These are phyloP conservation scores for Candida ulmi DNA, from an alignment of 805 yeast species.

Conservation along the genomic window DNA sequence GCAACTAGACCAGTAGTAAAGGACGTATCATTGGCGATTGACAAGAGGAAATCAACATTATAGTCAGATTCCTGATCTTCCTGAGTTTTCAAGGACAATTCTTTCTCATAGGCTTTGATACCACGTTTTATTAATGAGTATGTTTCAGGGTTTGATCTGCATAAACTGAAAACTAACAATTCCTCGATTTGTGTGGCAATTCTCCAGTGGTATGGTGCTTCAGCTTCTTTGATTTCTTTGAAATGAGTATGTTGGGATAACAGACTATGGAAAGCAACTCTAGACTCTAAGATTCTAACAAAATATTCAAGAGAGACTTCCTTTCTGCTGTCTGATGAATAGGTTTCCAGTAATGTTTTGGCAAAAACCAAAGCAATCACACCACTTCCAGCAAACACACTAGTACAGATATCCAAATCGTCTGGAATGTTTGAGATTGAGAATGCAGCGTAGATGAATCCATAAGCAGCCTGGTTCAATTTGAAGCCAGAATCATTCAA, in stretches of 20 bases:
- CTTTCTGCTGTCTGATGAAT: constrained; percentile 24
- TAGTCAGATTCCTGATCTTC: constrained; percentile 17
- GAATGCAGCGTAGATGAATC: constrained; percentile 30
- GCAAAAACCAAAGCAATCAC: constrained; percentile 33
- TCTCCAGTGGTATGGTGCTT: constrained; percentile 27
- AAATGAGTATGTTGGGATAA: constrained; percentile 22
- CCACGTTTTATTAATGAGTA: constrained; percentile 43
- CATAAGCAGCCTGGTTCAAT: constrained; percentile 29
- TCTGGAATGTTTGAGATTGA: constrained; percentile 25
- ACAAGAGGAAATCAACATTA: constrained; percentile 34
- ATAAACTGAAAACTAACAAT: constrained; percentile 43
- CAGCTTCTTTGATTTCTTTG: constrained; percentile 19
- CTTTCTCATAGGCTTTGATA: constrained; percentile 24
- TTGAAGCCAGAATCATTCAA: constrained; percentile 31
- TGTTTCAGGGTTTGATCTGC: constrained; percentile 45
- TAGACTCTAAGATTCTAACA: constrained; percentile 32
- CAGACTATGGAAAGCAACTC: constrained; percentile 25
- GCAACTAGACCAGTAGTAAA: constrained; percentile 71
- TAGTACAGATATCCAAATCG: constrained; percentile 25
- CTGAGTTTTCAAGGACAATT: constrained; percentile 23
- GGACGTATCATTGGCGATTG: constrained; percentile 46
- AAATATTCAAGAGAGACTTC: constrained; percentile 34
- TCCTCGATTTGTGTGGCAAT: constrained; percentile 43
- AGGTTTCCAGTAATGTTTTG: constrained; percentile 26
- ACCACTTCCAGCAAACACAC: constrained; percentile 33